These are phyloP conservation scores for Pseudopithomyces chartarum DNA, from an alignment of 2,329 filamentous ascomycete species.

Conservation along the genomic window DNA sequence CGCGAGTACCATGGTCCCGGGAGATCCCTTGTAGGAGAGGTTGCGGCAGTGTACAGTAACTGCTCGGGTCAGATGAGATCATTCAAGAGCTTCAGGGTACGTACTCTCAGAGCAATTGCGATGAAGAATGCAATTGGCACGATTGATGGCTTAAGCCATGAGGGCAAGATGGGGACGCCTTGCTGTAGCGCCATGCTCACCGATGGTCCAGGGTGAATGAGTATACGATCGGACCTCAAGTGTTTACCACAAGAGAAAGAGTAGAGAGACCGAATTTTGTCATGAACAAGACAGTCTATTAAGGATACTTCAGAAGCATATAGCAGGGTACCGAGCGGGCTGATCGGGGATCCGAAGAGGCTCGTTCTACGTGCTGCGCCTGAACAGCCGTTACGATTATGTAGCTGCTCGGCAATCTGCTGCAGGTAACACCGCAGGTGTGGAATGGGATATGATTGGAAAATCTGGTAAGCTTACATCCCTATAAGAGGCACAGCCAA, in stretches of 20 bases:
- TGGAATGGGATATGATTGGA: neutral
- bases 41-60: conserved; percentile 16
- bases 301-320: neutral
- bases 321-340: neutral
- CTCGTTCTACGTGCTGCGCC: neutral
- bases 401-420: neutral
- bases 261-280: neutral
- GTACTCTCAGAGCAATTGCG: neutral
- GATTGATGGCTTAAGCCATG: neutral
- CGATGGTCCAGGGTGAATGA: neutral
- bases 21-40: conserved; percentile 22
- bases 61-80: conserved; percentile 2
- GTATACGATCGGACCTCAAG: neutral
- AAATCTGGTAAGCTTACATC: neutral
- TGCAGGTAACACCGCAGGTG: neutral
- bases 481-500: neutral
- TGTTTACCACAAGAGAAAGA: neutral
- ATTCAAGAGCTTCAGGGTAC: neutral
- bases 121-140: neutral
- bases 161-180: neutral
- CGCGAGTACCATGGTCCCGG: conserved; percentile 38
- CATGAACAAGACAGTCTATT: neutral
- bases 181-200: neutral
- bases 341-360: conserved; percentile 8
- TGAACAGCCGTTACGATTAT: neutral